These are phyloP conservation scores for Paxillus rubicundulus DNA, from an alignment of 768 basidiomycete species.

Conservation along the genomic window DNA sequence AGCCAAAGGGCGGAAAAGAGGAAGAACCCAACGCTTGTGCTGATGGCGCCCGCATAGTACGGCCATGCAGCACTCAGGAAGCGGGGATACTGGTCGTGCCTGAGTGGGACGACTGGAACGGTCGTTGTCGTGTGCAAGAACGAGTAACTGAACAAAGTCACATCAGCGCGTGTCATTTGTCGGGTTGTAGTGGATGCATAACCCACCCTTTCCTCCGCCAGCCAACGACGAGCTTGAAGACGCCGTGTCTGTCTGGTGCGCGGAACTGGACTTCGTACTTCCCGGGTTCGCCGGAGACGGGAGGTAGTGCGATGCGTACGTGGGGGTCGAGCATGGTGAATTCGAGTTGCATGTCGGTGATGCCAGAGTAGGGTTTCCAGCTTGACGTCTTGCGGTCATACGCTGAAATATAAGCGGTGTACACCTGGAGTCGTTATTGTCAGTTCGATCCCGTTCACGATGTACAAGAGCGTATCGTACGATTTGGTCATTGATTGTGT, in stretches of 20 bases:
- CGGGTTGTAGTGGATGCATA: neutral
- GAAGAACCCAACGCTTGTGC: slow-evolving; percentile 82
- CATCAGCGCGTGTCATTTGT: neutral
- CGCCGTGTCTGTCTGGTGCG: slow-evolving; percentile 93
- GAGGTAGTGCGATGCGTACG: slow-evolving; percentile 72
- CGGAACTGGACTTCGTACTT: slow-evolving; percentile 83
- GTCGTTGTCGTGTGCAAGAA: slow-evolving; percentile 70
- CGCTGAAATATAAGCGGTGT: slow-evolving; percentile 67
- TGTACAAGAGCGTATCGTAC: slow-evolving; percentile 42
- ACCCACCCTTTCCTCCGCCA: slow-evolving; percentile 86
- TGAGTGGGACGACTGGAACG: slow-evolving; percentile 86
- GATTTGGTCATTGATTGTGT: slow-evolving; percentile 84
- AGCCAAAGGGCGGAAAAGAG: slow-evolving; percentile 88
- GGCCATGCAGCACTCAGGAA: slow-evolving; percentile 97
- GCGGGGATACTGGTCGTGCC: slow-evolving; percentile 93
- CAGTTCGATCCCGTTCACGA: neutral
- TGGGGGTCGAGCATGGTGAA: slow-evolving; percentile 99
- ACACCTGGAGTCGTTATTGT: slow-evolving; percentile 49
- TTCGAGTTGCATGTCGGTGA: slow-evolving; percentile 85
- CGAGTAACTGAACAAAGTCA: slow-evolving; percentile 51
- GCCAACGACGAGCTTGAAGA: slow-evolving; percentile 95
- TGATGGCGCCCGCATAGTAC: slow-evolving; percentile 89
- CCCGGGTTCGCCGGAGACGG: slow-evolving; percentile 55
- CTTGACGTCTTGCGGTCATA: slow-evolving; percentile 51
- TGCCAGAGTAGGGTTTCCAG: slow-evolving; percentile 73